These are phyloP conservation scores for Gamsiella multidivaricata DNA, from an alignment of 192 early-diverging fungal species.

Conservation along the genomic window DNA sequence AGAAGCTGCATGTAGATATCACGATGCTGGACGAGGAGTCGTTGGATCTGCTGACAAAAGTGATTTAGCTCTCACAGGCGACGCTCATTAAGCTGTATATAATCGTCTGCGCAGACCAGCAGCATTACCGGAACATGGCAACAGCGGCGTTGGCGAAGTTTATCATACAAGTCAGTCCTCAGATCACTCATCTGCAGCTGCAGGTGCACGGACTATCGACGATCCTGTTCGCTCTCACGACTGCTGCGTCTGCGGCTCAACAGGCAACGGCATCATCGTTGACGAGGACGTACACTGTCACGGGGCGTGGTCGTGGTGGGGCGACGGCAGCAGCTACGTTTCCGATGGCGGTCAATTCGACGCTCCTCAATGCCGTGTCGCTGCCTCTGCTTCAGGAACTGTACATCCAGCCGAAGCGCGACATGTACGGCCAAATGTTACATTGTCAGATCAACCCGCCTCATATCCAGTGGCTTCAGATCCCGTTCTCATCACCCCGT, in stretches of 20 bases:
- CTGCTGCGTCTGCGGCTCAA: background rate
- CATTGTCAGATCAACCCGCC: constrained; percentile 16
- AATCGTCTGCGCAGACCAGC: background rate
- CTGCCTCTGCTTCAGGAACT: constrained; percentile 15
- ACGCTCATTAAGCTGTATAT: constrained; percentile 14
- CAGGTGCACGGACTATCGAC: background rate
- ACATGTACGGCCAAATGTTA: constrained; percentile 1
- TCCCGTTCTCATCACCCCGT: constrained; percentile 5
- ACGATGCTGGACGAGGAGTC: constrained; percentile 4
- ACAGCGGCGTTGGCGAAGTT: constrained; percentile 4
- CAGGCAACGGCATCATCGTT: constrained; percentile 2
- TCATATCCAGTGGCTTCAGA: constrained; percentile 15
- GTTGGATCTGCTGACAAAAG: constrained; percentile 4
- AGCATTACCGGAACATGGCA: background rate
- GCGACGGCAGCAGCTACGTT: background rate
- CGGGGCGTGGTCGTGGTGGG: background rate
- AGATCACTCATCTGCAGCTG: constrained; percentile 13
- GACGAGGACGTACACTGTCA: background rate
- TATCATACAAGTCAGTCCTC: constrained; percentile 4
- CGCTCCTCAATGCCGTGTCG: constrained; percentile 1
- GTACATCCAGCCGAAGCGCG: constrained; percentile 5
- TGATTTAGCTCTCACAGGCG: background rate
- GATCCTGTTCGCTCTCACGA: background rate
- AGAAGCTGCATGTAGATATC: constrained; percentile 15
- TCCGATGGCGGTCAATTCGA: background rate